These are phyloP conservation scores for Heliocybe sulcata DNA, from an alignment of 1,284 basidiomycete species.

Conservation along the genomic window DNA sequence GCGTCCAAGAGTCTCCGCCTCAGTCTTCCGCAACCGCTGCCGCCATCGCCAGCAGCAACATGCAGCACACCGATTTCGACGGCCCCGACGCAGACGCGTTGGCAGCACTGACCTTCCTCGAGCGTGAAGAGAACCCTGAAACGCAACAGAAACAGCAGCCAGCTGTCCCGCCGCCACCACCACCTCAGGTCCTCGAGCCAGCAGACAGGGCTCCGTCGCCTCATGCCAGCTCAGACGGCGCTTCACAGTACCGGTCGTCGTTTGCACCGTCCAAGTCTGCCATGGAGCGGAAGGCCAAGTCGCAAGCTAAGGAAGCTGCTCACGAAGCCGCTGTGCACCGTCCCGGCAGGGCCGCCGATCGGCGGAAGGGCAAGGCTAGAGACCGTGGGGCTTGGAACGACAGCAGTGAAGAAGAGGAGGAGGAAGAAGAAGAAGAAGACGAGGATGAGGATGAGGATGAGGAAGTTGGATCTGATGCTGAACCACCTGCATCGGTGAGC, in stretches of 20 bases:
- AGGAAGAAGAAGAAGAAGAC: constrained; percentile 80
- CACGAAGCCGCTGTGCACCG: constrained; percentile 65
- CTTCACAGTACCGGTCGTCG: constrained; percentile 58
- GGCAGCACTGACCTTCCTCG: constrained; percentile 71
- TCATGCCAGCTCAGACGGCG: constrained; percentile 17
- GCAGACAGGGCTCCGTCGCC: constrained; percentile 21
- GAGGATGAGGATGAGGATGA: constrained; percentile 66
- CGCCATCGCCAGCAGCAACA: not conserved
- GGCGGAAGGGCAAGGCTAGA: constrained; percentile 36
- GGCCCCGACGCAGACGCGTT: constrained; percentile 62
- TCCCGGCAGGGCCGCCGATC: constrained; percentile 66
- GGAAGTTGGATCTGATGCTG: constrained; percentile 58
- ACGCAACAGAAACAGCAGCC: constrained; percentile 12
- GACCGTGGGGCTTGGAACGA: constrained; percentile 59
- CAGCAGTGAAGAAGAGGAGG: constrained; percentile 75
- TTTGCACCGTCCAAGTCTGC: constrained; percentile 81
- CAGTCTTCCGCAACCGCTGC: not conserved
- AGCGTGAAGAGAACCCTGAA: constrained; percentile 36
- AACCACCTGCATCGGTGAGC: constrained; percentile 28
- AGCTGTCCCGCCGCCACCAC: constrained; percentile 16
- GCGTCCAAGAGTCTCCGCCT: constrained; percentile 13
- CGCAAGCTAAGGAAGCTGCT: constrained; percentile 75
- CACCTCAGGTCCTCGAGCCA: constrained; percentile 18
- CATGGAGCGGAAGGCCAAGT: constrained; percentile 74
- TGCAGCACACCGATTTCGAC: constrained; percentile 21